A percentile compares a stretch with the other conserved stretches of the same genome.
phyloP scores from a whole-genome alignment of 257 asterid species.

The Petunia axillaris region DNA sequence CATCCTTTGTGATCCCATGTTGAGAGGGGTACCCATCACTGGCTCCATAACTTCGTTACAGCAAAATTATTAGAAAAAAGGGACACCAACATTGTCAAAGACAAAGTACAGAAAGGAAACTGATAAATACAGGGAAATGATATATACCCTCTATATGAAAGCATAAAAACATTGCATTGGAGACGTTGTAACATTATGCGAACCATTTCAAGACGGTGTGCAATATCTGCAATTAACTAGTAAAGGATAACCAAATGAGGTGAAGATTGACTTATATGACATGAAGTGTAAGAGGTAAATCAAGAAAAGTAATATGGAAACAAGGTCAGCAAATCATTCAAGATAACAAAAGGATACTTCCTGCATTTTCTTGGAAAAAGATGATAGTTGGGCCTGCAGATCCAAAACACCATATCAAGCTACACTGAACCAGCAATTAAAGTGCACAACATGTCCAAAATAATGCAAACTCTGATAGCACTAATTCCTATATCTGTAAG shows the following conservation, averaged over 20 bases:
- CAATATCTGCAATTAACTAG: conserved; percentile 69
- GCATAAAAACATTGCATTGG: conserved; percentile 99
- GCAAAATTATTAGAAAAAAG: conserved; percentile 27
- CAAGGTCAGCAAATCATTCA: neutral
- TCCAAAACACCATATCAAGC: conserved; percentile 16
- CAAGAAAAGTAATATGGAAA: conserved; percentile 21
- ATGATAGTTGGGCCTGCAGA: conserved; percentile 94
- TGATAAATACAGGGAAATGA: conserved; percentile 2
- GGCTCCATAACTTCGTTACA: conserved; percentile 77
- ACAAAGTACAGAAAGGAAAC: conserved; percentile 23
- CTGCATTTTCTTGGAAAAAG: conserved; percentile 99
- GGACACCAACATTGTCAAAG: conserved; percentile 21
- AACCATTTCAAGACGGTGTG: conserved; percentile 99
- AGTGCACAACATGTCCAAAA: neutral
- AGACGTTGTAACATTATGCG: conserved; percentile 76
- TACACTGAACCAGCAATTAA: neutral
- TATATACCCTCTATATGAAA: conserved; percentile 93
- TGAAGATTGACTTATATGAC: neutral
- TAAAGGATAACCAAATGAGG: conserved; percentile 53
- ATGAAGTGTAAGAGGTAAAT: neutral
- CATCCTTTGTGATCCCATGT: conserved; percentile 86
- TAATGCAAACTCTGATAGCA: neutral
- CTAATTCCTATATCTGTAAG: neutral
- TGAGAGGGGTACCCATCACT: conserved; percentile 99
- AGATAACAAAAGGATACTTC: conserved; percentile 77